Percentiles rank a stretch among this genome's conserved stretches.
Conservation (phyloP, 768 basidiomycete species). For the Cystobasidium ongulense region DNA sequence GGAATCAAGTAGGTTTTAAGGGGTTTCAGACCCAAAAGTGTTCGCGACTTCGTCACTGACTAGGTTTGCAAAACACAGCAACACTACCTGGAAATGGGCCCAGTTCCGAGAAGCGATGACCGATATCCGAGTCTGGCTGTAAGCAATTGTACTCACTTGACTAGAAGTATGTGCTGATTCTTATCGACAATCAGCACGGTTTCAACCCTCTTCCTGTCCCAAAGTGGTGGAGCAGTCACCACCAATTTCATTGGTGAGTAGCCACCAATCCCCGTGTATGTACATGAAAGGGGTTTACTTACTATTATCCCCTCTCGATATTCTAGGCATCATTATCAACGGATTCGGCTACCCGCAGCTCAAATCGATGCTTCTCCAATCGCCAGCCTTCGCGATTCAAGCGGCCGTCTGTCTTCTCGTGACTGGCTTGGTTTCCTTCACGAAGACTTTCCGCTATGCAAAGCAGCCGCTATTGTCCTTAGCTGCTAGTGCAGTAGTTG, state of each 20-base stretch:
- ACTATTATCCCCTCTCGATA: no score
- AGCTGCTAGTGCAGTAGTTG: neutral
- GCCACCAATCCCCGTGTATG: no score
- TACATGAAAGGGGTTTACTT: no score
- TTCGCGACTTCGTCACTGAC: slow-evolving; percentile 32
- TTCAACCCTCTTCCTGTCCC: neutral
- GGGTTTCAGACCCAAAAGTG: no score
- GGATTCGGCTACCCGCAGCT: slow-evolving; percentile 4
- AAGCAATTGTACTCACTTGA: neutral
- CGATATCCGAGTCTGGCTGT: slow-evolving; percentile 13
- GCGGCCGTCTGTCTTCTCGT: neutral
- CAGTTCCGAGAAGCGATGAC: slow-evolving; percentile 17
- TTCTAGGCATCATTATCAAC: slow-evolving; percentile 10
- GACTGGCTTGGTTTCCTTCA: neutral
- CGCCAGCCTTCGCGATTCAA: slow-evolving; percentile 5
- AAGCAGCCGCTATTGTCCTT: slow-evolving; percentile 1
- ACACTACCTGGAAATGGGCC: neutral
- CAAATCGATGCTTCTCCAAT: neutral
- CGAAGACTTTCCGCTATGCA: neutral
- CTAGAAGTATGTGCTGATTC: neutral
- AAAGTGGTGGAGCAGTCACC: neutral
- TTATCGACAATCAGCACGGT: neutral
- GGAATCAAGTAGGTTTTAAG: neutral
- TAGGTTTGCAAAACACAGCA: slow-evolving; percentile 42
- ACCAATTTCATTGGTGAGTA: slow-evolving; percentile 9